These are phyloP conservation scores for Pseudogymnoascus destructans DNA, from an alignment of 2,329 filamentous ascomycete genomes.

Conservation along the genomic window DNA sequence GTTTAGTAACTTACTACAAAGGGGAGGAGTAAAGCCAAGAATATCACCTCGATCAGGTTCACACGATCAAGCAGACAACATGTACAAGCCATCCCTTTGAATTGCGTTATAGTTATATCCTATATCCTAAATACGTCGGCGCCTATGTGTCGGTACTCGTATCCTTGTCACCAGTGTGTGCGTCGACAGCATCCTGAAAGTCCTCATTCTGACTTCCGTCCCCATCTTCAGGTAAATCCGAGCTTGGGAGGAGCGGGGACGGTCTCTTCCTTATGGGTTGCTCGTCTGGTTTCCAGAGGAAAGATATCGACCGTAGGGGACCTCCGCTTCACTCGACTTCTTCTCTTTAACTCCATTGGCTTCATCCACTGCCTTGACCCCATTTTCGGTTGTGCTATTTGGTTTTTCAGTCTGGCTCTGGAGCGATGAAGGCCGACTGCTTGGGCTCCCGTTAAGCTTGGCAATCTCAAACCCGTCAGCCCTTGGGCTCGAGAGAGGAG, in stretches of 20 bases:
- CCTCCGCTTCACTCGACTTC: not conserved
- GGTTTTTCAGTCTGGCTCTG: not conserved
- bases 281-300: not conserved
- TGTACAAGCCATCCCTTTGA: not conserved
- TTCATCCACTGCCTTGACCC: not conserved
- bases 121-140: not conserved
- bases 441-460: not conserved
- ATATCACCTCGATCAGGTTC: not conserved
- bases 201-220: conserved; percentile 1
- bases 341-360: not conserved
- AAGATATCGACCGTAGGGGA: not conserved
- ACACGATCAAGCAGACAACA: not conserved
- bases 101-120: not conserved
- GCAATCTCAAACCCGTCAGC: conserved; percentile 2
- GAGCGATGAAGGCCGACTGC: not conserved
- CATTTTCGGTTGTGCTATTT: not conserved
- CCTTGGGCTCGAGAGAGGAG: conserved; percentile 7
- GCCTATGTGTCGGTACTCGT: conserved; percentile 1
- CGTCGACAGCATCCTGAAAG: not conserved
- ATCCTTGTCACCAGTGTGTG: not conserved
- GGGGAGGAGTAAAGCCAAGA: not conserved
- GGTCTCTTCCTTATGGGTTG: not conserved
- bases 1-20: not conserved
- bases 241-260: not conserved
- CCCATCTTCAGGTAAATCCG: not conserved